Percentiles rank a stretch among this genome's conserved stretches.
These are phyloP conservation scores for Exophiala xenobiotica DNA, from an alignment of 2,329 filamentous ascomycete species.

Conservation along the genomic window DNA sequence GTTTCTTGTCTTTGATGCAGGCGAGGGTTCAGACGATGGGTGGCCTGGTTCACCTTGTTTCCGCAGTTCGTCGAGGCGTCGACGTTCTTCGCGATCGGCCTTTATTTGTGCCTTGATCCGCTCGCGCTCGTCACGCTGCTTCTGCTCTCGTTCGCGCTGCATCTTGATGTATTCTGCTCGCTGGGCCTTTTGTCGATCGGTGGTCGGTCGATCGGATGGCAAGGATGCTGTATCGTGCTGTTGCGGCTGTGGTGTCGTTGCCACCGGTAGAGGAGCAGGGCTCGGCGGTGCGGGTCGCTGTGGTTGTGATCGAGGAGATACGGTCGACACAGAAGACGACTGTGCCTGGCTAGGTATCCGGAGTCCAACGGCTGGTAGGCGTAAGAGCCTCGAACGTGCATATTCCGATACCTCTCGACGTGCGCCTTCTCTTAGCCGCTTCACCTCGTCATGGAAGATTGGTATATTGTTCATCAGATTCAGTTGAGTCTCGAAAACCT, in stretches of 20 bases:
- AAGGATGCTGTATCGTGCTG: neutral
- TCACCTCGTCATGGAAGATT: slow-evolving; percentile 24
- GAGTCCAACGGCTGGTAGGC: slow-evolving; percentile 22
- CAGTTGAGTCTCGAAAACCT: slow-evolving; percentile 22
- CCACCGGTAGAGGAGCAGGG: neutral
- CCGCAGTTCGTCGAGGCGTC: slow-evolving; percentile 54
- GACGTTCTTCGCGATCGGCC: slow-evolving; percentile 70
- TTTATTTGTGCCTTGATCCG: slow-evolving; percentile 74
- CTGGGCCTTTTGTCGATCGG: slow-evolving; percentile 25
- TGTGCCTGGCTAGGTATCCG: slow-evolving; percentile 16
- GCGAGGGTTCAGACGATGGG: neutral
- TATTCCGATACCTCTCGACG: slow-evolving; percentile 19
- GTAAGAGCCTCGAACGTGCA: slow-evolving; percentile 19
- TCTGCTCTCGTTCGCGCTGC: slow-evolving; percentile 61
- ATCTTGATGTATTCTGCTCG: slow-evolving; percentile 34
- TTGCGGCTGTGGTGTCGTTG: too few relatives aligned
- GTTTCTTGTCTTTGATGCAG: slow-evolving; percentile 25
- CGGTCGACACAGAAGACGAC: too few relatives aligned
- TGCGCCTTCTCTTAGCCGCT: slow-evolving; percentile 5
- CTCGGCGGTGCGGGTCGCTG: neutral
- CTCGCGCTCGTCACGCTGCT: slow-evolving; percentile 66
- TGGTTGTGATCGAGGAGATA: neutral
- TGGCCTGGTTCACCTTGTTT: slow-evolving; percentile 35
- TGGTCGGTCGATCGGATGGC: neutral
- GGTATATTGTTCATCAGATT: slow-evolving; percentile 19